Conservation (phyloP, 2,329 filamentous ascomycete genomes). For the Sporothrix pseudoabietina region DNA sequence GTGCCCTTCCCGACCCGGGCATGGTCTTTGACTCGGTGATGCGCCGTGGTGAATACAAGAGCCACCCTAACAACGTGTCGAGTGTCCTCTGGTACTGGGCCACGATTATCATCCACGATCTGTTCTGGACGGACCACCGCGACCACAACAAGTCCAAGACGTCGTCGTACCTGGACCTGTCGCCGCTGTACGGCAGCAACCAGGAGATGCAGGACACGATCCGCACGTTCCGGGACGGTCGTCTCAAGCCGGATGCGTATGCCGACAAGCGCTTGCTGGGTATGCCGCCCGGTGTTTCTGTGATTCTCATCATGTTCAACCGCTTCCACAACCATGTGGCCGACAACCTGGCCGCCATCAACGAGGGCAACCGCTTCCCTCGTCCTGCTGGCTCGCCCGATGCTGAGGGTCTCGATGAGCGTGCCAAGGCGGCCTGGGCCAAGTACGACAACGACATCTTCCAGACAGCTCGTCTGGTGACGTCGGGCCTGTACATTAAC, state of each 20-base stretch:
- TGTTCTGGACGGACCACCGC: conserved; percentile 68
- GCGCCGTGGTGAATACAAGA: conserved; percentile 54
- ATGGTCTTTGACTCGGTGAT: conserved; percentile 65
- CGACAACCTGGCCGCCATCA: conserved; percentile 77
- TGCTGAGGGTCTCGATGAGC: conserved; percentile 50
- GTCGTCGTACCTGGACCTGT: conserved; percentile 71
- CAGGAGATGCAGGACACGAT: conserved; percentile 67
- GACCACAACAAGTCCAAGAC: conserved; percentile 66
- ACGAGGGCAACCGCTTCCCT: conserved; percentile 77
- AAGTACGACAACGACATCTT: conserved; percentile 78
- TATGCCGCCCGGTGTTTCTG: conserved; percentile 71
- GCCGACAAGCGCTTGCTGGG: conserved; percentile 70
- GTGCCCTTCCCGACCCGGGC: conserved; percentile 67
- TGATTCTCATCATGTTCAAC: conserved; percentile 76
- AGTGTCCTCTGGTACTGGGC: conserved; percentile 74
- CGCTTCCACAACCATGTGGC: conserved; percentile 88
- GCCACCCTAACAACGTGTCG: conserved; percentile 71
- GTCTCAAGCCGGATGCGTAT: conserved; percentile 72
- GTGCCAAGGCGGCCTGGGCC: conserved; percentile 57
- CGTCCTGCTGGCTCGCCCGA: conserved; percentile 54
- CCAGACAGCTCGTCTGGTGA: conserved; percentile 75
- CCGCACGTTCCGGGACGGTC: conserved; percentile 69
- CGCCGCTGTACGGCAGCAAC: conserved; percentile 71
- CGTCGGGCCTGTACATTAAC: conserved; percentile 74
- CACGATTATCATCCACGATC: conserved; percentile 71